These are phyloP conservation scores for Fusarium staphyleae DNA, from an alignment of 2,329 filamentous ascomycete genomes.

Conservation along the genomic window DNA sequence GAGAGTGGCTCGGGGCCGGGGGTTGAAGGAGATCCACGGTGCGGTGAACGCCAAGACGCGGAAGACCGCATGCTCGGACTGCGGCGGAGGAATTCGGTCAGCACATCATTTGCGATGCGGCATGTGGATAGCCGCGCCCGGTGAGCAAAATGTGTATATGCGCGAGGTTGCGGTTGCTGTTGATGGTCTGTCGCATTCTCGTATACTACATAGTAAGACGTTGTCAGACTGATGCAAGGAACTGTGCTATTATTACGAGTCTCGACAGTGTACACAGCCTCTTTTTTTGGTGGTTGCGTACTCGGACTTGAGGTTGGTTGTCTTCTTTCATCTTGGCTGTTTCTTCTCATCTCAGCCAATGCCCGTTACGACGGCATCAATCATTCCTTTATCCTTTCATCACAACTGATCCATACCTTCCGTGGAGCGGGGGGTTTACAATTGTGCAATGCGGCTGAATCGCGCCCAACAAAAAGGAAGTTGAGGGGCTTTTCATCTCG, in stretches of 20 bases:
- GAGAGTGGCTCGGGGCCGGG: constrained; percentile 34
- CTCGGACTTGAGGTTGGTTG: neutral
- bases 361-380: neutral
- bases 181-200: constrained; percentile 15
- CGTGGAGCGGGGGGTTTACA: constrained; percentile 1
- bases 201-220: constrained; percentile 19
- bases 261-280: no score
- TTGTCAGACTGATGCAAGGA: constrained; percentile 3
- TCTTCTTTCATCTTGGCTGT: constrained; percentile 6
- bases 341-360: constrained; percentile 5
- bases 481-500: neutral
- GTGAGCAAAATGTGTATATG: constrained; percentile 13
- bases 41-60: constrained; percentile 20
- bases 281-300: no score
- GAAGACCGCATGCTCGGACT: constrained; percentile 26
- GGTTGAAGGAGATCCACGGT: constrained; percentile 23
- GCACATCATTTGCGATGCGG: constrained; percentile 15
- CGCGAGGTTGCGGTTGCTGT: neutral
- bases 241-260: no score
- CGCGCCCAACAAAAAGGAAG: constrained; percentile 14
- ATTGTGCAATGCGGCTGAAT: constrained; percentile 13
- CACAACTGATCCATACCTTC: neutral
- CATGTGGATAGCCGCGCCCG: constrained; percentile 22
- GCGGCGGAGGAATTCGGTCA: constrained; percentile 16
- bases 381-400: neutral